These are phyloP conservation scores for Podospora didyma DNA, from an alignment of 495 filamentous ascomycete genomes.

Conservation along the genomic window DNA sequence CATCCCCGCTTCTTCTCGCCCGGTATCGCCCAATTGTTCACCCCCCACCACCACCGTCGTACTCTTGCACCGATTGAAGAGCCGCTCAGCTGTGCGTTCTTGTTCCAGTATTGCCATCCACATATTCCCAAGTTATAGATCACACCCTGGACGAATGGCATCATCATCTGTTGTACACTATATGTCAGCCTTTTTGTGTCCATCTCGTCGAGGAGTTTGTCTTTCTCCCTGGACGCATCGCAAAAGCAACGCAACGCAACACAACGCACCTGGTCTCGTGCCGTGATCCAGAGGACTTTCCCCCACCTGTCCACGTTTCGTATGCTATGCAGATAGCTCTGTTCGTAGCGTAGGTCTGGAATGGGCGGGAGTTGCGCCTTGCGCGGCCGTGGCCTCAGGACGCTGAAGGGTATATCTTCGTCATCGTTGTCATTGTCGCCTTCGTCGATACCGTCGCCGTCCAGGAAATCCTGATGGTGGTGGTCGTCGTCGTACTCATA, in stretches of 20 bases:
- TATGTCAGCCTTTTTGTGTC: background rate
- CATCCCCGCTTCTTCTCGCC: background rate
- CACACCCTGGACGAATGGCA: conserved; percentile 78
- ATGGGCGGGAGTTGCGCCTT: conserved; percentile 66
- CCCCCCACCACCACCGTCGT: conserved; percentile 84
- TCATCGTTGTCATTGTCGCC: conserved; percentile 23
- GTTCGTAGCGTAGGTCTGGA: conserved; percentile 93
- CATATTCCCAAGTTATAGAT: conserved; percentile 74
- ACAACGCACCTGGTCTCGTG: conserved; percentile 72
- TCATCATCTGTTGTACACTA: conserved; percentile 55
- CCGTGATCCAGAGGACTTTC: conserved; percentile 76
- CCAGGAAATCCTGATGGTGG: background rate
- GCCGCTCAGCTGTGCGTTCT: conserved; percentile 63
- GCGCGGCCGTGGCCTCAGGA: conserved; percentile 51
- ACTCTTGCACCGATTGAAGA: conserved; percentile 64
- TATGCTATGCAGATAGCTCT: conserved; percentile 90
- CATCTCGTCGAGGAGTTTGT: too few relatives aligned
- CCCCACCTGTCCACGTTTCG: conserved; percentile 70
- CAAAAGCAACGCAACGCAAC: too few relatives aligned
- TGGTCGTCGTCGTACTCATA: background rate
- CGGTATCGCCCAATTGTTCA: conserved; percentile 79
- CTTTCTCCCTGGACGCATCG: too few relatives aligned
- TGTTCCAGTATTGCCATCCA: conserved; percentile 85
- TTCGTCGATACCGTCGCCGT: conserved; percentile 20
- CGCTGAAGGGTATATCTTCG: conserved; percentile 50